These are phyloP conservation scores for Chalciporus chontae DNA, from an alignment of 768 basidiomycete genomes.

Conservation along the genomic window DNA sequence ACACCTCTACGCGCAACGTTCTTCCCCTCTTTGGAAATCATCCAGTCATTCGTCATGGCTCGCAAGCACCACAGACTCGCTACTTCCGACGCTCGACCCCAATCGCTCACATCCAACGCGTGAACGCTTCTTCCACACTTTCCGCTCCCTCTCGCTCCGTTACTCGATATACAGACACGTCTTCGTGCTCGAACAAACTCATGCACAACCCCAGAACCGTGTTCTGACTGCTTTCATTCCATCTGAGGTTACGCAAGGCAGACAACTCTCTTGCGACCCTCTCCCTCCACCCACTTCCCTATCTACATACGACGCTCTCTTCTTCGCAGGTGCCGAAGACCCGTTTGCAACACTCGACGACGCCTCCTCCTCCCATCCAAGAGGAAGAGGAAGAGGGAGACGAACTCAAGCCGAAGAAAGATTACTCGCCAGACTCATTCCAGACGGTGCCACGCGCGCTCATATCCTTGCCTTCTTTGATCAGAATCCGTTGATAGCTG, in stretches of 20 bases:
- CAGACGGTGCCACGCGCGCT: slow-evolving; percentile 51
- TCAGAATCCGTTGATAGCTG: slow-evolving; percentile 50
- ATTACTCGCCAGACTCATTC: slow-evolving; percentile 51
- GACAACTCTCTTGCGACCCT: slow-evolving; percentile 79
- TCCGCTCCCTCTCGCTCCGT: slow-evolving; percentile 38
- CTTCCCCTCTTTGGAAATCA: slow-evolving; percentile 79
- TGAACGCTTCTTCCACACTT: slow-evolving; percentile 34
- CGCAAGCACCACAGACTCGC: slow-evolving; percentile 45
- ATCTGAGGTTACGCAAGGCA: slow-evolving; percentile 43
- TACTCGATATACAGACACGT: slow-evolving; percentile 71
- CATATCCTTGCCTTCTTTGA: slow-evolving; percentile 63
- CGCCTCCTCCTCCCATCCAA: not conserved
- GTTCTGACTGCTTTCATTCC: slow-evolving; percentile 73
- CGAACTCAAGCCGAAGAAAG: slow-evolving; percentile 48
- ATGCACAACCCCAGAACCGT: slow-evolving; percentile 36
- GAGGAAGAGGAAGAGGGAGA: slow-evolving; percentile 1
- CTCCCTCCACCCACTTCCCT: slow-evolving; percentile 66
- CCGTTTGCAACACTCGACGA: slow-evolving; percentile 33
- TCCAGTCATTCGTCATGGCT: slow-evolving; percentile 66
- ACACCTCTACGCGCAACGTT: slow-evolving; percentile 83
- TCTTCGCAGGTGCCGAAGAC: slow-evolving; percentile 68
- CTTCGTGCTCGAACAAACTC: slow-evolving; percentile 64
- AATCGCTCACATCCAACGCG: slow-evolving; percentile 30
- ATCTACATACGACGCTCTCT: slow-evolving; percentile 65
- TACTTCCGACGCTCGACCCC: slow-evolving; percentile 31